A percentile compares a stretch with the other conserved stretches of the same genome.
phyloP scores from a whole-genome alignment of 1,284 basidiomycete species.

The Puccinia sorghi region DNA sequence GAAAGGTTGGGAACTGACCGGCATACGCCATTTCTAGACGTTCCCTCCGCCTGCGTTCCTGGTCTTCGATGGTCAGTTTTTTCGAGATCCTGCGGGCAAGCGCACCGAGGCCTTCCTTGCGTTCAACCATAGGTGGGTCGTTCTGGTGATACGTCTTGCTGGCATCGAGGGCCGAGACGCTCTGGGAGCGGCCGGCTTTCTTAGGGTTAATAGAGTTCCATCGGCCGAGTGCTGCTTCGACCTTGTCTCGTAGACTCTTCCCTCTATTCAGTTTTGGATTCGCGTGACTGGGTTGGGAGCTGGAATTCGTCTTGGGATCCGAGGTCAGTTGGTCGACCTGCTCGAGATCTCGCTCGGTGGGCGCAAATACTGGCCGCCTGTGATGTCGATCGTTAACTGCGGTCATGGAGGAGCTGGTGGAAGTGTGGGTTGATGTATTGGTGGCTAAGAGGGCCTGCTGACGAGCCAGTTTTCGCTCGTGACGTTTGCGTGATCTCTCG shows the following conservation, averaged over 20 bases:
- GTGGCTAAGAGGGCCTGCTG: slow-evolving; percentile 1
- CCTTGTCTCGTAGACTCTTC: slow-evolving; percentile 38
- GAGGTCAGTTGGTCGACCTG: background rate
- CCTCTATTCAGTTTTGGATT: slow-evolving; percentile 24
- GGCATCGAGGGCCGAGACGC: slow-evolving; percentile 14
- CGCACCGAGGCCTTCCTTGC: slow-evolving; percentile 29
- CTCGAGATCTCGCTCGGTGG: background rate
- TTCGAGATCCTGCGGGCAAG: slow-evolving; percentile 41
- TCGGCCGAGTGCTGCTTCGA: slow-evolving; percentile 28
- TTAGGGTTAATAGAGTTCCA: background rate
- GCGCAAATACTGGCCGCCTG: slow-evolving; percentile 14
- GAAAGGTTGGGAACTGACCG: slow-evolving; percentile 16
- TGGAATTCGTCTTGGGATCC: background rate
- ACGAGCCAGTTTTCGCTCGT: slow-evolving; percentile 37
- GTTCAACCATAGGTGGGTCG: background rate
- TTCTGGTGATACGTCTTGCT: background rate
- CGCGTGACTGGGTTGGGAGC: background rate
- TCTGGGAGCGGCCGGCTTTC: slow-evolving; percentile 11
- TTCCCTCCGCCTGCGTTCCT: slow-evolving; percentile 16
- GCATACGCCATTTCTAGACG: slow-evolving; percentile 27
- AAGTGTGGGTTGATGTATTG: background rate
- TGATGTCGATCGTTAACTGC: background rate
- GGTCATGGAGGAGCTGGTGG: background rate
- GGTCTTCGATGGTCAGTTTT: slow-evolving; percentile 28
- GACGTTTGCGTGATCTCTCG: slow-evolving; percentile 28